Evolutionary conservation across 208 protist species (phyloP).

Genomic region (Porcisia hertigi): DNA sequence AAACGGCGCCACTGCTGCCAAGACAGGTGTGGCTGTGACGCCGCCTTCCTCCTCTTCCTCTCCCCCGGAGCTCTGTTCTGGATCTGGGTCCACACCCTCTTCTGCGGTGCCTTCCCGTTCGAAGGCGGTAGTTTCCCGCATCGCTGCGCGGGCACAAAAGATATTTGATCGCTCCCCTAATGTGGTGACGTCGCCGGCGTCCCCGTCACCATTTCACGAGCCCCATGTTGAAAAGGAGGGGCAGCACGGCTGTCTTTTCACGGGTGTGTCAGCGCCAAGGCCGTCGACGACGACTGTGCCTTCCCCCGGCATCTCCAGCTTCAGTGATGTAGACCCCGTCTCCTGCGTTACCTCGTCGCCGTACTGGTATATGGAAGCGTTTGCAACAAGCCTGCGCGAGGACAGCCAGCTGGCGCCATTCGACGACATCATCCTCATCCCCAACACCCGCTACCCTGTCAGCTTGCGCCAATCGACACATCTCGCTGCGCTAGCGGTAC

Average conservation of each 20-base stretch:
- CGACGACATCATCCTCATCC: slow-evolving; percentile 86
- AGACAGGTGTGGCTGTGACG: background rate
- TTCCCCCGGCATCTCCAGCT: background rate
- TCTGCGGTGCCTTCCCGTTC: background rate
- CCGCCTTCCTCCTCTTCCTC: background rate
- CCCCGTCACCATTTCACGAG: background rate
- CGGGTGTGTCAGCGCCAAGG: background rate
- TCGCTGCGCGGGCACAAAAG: slow-evolving; percentile 4
- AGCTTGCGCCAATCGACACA: slow-evolving; percentile 77
- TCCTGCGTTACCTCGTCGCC: slow-evolving; percentile 21
- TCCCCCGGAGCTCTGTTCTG: background rate
- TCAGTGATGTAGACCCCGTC: background rate
- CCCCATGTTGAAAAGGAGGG: background rate
- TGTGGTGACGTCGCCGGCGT: background rate
- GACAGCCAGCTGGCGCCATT: slow-evolving; percentile 80
- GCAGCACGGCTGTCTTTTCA: background rate
- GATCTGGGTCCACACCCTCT: background rate
- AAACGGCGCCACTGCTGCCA: background rate
- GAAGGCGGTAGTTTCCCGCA: background rate
- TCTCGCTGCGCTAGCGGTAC: slow-evolving; percentile 78
- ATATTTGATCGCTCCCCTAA: background rate
- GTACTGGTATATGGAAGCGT: slow-evolving; percentile 71
- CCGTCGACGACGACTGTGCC: background rate
- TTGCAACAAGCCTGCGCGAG: slow-evolving; percentile 60
- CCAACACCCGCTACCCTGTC: slow-evolving; percentile 85